A percentile compares a stretch with the other conserved stretches of the same genome.
phyloP scores from a whole-genome alignment of 306 rosid genomes.

The Citrullus colocynthis region DNA sequence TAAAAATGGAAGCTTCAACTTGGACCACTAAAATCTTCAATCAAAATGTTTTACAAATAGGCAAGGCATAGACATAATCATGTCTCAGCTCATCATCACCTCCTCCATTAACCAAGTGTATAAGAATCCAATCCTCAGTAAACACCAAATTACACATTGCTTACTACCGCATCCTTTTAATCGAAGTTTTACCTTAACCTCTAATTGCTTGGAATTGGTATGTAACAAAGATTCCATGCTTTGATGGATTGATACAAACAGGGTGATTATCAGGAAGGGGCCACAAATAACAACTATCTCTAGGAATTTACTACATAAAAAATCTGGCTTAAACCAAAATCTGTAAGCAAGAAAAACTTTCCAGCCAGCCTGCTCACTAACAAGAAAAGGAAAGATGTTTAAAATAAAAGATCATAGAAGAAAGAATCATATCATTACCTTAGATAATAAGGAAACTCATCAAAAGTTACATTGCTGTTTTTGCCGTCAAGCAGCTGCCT shows the following conservation, averaged over 20 bases:
- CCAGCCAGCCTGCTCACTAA: neutral
- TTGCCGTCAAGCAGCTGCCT: slow-evolving; percentile 52
- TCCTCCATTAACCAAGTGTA: neutral
- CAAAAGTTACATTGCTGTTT: slow-evolving; percentile 40
- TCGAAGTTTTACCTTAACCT: neutral
- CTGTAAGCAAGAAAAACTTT: neutral
- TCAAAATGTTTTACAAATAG: neutral
- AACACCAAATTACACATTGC: neutral
- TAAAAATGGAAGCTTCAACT: neutral
- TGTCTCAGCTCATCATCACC: neutral
- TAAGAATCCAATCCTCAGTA: neutral
- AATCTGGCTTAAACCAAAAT: slow-evolving; percentile 1
- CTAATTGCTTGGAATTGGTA: neutral
- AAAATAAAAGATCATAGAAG: neutral
- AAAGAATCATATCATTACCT: slow-evolving; percentile 30
- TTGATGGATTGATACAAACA: neutral
- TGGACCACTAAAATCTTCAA: neutral
- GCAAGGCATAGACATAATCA: neutral
- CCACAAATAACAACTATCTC: neutral
- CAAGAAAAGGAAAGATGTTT: neutral
- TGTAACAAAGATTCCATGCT: neutral
- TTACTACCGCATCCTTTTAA: neutral
- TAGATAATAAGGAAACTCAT: slow-evolving; percentile 73
- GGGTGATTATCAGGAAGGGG: neutral
- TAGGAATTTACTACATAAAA: neutral